Percentiles rank a stretch among this genome's conserved stretches.
Evolutionary conservation across 257 asterid genomes (phyloP).

Genomic region (Solanum gandarillasii): DNA sequence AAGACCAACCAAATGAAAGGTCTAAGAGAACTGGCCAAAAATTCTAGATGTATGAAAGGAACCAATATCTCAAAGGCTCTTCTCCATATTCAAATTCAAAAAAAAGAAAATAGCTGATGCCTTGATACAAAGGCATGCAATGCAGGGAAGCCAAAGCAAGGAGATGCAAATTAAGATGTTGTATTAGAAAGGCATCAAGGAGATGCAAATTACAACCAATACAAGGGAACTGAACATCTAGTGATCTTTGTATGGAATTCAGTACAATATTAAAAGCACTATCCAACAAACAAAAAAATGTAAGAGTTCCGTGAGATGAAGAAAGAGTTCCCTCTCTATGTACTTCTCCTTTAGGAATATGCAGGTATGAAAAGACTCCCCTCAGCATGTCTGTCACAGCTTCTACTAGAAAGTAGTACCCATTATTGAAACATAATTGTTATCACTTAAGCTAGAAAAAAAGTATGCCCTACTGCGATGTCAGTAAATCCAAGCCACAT

Average conservation of each 20-base stretch:
- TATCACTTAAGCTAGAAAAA: neutral
- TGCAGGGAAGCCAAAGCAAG: neutral
- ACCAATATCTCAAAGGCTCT: neutral
- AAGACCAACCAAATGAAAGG: neutral
- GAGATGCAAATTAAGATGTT: no score
- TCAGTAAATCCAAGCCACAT: neutral
- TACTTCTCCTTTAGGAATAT: neutral
- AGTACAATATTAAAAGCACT: neutral
- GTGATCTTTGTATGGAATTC: neutral
- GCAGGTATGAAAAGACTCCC: neutral
- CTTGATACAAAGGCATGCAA: neutral
- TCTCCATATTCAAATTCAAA: neutral
- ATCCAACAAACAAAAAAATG: neutral
- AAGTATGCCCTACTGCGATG: neutral
- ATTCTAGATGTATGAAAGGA: neutral
- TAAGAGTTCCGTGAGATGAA: neutral
- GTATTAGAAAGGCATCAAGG: no score
- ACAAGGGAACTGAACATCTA: neutral
- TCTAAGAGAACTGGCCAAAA: neutral
- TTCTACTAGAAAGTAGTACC: neutral
- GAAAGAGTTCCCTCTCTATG: neutral
- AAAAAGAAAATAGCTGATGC: neutral
- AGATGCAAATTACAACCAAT: no score
- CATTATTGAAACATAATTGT: neutral
- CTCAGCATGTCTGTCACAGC: neutral